Percentiles rank a stretch among this genome's conserved stretches.
Conservation (phyloP, 2,329 filamentous ascomycete species). For the Phaeosphaeriaceae sp. region DNA sequence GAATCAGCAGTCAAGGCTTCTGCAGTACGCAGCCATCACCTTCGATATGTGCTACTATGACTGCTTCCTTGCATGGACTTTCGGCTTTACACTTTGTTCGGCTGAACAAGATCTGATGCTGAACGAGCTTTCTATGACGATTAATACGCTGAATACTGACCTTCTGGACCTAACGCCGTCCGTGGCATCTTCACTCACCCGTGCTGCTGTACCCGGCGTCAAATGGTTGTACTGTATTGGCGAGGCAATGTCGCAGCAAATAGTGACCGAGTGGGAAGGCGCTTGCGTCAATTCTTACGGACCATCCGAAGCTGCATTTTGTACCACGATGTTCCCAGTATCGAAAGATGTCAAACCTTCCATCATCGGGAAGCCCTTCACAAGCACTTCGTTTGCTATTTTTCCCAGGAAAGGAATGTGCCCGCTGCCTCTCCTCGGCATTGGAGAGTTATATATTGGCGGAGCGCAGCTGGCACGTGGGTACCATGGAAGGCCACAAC, state of each 20-base stretch:
- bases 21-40: constrained; percentile 54
- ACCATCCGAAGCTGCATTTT: constrained; percentile 55
- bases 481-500: constrained; percentile 49
- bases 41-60: constrained; percentile 60
- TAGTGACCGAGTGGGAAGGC: constrained; percentile 49
- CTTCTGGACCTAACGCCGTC: constrained; percentile 55
- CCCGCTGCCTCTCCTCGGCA: constrained; percentile 48
- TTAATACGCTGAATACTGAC: constrained; percentile 45
- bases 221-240: constrained; percentile 56
- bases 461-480: constrained; percentile 56
- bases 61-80: constrained; percentile 55
- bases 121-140: constrained; percentile 45
- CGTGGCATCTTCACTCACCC: constrained; percentile 47
- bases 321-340: constrained; percentile 52
- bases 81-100: constrained; percentile 54
- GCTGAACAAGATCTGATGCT: constrained; percentile 49
- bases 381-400: constrained; percentile 50
- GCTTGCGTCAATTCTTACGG: constrained; percentile 56
- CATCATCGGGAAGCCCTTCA: constrained; percentile 54
- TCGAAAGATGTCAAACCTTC: constrained; percentile 38
- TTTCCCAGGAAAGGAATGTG: constrained; percentile 38
- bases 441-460: constrained; percentile 57
- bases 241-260: constrained; percentile 51
- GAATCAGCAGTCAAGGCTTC: constrained; percentile 45
- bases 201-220: constrained; percentile 44